phyloP scores from a whole-genome alignment of 768 basidiomycete species.

The Roridomyces roridus region DNA sequence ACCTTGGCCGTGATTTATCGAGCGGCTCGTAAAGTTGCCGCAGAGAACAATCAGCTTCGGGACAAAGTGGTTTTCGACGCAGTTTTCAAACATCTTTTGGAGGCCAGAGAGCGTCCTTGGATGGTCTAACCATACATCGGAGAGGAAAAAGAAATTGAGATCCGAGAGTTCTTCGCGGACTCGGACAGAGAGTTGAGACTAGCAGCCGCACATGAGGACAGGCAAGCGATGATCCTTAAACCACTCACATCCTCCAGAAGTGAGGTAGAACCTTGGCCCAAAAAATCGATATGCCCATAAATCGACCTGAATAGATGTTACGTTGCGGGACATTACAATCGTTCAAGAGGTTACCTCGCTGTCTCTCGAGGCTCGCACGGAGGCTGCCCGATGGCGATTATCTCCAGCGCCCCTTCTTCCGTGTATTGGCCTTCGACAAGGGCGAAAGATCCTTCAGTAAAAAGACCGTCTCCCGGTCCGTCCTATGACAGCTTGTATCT shows the following conservation, averaged over 20 bases:
- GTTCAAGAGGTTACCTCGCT: no score
- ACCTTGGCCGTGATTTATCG: slow-evolving; percentile 78
- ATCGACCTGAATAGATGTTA: slow-evolving; percentile 65
- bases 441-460: slow-evolving; percentile 95
- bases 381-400: slow-evolving; percentile 96
- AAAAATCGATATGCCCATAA: slow-evolving; percentile 95
- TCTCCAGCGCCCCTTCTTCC: slow-evolving; percentile 85
- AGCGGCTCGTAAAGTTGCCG: slow-evolving; percentile 91
- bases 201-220: no score
- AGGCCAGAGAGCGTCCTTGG: slow-evolving; percentile 82
- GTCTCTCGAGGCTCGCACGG: slow-evolving; percentile 91
- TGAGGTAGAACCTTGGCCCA: slow-evolving; percentile 93
- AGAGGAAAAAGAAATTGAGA: slow-evolving; percentile 89
- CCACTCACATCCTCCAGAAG: slow-evolving; percentile 84
- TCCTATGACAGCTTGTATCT: slow-evolving; percentile 49
- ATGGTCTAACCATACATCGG: slow-evolving; percentile 95
- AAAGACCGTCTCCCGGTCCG: slow-evolving; percentile 93
- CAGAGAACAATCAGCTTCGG: slow-evolving; percentile 92
- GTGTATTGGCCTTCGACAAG: slow-evolving; percentile 97
- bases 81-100: slow-evolving; percentile 87
- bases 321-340: no score
- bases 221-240: slow-evolving; percentile 1
- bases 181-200: slow-evolving; percentile 69
- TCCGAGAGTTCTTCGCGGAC: slow-evolving; percentile 75
- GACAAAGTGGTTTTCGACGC: slow-evolving; percentile 84